Evolutionary conservation across 768 basidiomycete species (phyloP).

Genomic region (Mycena galopus): DNA sequence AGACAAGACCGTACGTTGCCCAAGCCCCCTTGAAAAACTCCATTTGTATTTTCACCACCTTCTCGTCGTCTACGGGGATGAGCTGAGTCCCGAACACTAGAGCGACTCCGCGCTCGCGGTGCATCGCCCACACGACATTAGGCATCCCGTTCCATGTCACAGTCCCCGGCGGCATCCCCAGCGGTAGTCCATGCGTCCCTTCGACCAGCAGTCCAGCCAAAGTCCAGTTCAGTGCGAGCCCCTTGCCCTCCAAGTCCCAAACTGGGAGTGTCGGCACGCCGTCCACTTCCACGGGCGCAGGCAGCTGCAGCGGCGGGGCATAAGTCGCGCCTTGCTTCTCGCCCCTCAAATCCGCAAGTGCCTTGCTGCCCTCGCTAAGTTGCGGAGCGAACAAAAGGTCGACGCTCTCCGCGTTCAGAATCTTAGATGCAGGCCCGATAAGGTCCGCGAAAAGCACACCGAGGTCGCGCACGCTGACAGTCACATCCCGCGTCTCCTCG

Average conservation of each 20-base stretch:
- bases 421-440: slow-evolving; percentile 17
- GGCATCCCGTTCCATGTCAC: slow-evolving; percentile 35
- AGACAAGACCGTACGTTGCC: slow-evolving; percentile 13
- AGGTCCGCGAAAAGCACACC: slow-evolving; percentile 22
- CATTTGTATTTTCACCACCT: slow-evolving; percentile 17
- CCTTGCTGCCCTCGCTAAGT: slow-evolving; percentile 10
- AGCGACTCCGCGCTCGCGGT: slow-evolving; percentile 22
- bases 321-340: slow-evolving; percentile 19
- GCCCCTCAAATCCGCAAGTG: slow-evolving; percentile 17
- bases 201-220: slow-evolving; percentile 20
- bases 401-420: slow-evolving; percentile 13
- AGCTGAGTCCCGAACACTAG: slow-evolving; percentile 33
- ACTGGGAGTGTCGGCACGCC: not conserved
- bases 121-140: slow-evolving; percentile 34
- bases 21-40: slow-evolving; percentile 29
- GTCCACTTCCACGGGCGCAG: not conserved
- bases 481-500: slow-evolving; percentile 2
- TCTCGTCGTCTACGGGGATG: slow-evolving; percentile 32
- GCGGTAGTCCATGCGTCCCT: slow-evolving; percentile 9
- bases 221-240: slow-evolving; percentile 19
- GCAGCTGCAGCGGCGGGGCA: not conserved
- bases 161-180: slow-evolving; percentile 22
- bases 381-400: slow-evolving; percentile 23
- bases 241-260: not conserved
- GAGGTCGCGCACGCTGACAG: slow-evolving; percentile 21